phyloP scores from a whole-genome alignment of 2,329 filamentous ascomycete species.

The Penicillium crustosum region DNA sequence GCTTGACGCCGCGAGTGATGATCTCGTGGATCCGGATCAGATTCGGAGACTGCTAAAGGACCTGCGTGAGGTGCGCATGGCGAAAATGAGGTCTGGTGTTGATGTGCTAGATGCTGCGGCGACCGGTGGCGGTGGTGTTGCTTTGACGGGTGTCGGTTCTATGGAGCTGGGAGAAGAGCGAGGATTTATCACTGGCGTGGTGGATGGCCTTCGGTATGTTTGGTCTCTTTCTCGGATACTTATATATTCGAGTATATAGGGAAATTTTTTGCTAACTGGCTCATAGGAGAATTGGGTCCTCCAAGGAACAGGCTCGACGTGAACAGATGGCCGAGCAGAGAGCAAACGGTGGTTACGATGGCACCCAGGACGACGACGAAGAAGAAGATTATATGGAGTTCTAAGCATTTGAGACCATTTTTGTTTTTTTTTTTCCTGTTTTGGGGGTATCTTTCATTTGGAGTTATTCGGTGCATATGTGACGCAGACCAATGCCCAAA shows the following conservation, averaged over 20 bases:
- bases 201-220: slow-evolving; percentile 71
- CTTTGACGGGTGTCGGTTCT: slow-evolving; percentile 78
- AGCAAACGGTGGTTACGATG: slow-evolving; percentile 52
- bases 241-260: not conserved
- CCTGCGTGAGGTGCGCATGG: slow-evolving; percentile 80
- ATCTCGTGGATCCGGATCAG: slow-evolving; percentile 71
- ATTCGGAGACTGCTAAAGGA: slow-evolving; percentile 76
- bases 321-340: slow-evolving; percentile 73
- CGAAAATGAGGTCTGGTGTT: slow-evolving; percentile 79
- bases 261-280: not conserved
- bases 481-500: slow-evolving; percentile 20
- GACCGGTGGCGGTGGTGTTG: slow-evolving; percentile 62
- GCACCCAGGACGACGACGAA: slow-evolving; percentile 51
- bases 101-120: slow-evolving; percentile 61
- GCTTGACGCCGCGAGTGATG: slow-evolving; percentile 79
- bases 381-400: slow-evolving; percentile 57
- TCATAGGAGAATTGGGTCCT: slow-evolving; percentile 73
- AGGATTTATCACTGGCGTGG: slow-evolving; percentile 78
- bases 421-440: not conserved
- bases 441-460: slow-evolving; percentile 18
- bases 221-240: not conserved
- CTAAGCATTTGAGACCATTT: slow-evolving; percentile 23
- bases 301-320: slow-evolving; percentile 71
- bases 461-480: slow-evolving; percentile 29
- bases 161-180: slow-evolving; percentile 90